phyloP scores from a whole-genome alignment of 495 filamentous ascomycete species.

The Paragyromitra xinjiangensis region DNA sequence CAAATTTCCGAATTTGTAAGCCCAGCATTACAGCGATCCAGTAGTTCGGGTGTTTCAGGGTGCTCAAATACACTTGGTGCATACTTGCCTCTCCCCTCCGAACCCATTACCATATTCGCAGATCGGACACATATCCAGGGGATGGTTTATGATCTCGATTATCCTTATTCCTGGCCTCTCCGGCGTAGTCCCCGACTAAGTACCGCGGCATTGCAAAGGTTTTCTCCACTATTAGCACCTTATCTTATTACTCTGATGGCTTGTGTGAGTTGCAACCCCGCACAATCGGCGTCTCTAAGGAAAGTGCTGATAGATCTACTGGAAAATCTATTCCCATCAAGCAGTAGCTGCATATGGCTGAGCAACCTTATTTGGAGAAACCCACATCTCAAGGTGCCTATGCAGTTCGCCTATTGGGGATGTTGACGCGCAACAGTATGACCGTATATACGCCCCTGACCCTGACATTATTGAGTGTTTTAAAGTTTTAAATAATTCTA shows the following conservation, averaged over 20 bases:
- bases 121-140: constrained; percentile 5
- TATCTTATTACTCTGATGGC: neutral
- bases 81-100: neutral
- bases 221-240: neutral
- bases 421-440: neutral
- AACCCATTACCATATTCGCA: constrained; percentile 23
- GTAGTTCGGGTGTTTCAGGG: constrained; percentile 29
- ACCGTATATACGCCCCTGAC: neutral
- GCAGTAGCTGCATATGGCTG: neutral
- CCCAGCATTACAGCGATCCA: constrained; percentile 3
- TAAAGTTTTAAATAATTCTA: constrained; percentile 14
- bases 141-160: constrained; percentile 5
- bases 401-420: neutral
- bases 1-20: neutral
- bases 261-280: neutral
- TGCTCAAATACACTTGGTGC: constrained; percentile 6
- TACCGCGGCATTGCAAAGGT: neutral
- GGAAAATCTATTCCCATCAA: neutral
- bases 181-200: constrained; percentile 15
- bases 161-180: neutral
- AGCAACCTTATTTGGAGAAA: neutral
- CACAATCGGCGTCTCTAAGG: neutral
- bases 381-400: neutral
- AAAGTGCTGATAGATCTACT: neutral
- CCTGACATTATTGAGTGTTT: constrained; percentile 1